phyloP scores from a whole-genome alignment of 371 early-diverging fungal species.

The Mortierella sp. region DNA sequence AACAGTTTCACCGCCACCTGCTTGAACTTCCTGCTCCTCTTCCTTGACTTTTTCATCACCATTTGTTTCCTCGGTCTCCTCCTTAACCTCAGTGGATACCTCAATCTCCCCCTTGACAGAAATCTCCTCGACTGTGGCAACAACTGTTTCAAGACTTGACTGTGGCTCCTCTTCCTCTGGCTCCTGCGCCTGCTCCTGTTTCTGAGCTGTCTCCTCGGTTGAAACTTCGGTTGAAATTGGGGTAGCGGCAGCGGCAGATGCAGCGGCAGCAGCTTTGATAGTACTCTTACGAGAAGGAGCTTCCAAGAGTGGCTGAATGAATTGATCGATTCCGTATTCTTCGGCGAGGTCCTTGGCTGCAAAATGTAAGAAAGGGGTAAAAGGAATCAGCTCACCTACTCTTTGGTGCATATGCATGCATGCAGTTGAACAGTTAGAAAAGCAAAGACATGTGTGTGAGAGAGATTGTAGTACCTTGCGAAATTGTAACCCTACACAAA shows the following conservation, averaged over 20 bases:
- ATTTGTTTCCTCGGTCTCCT: constrained; percentile 8
- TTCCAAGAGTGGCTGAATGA: constrained; percentile 35
- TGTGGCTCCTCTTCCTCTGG: constrained; percentile 10
- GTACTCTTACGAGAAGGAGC: constrained; percentile 22
- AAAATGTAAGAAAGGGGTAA: not conserved
- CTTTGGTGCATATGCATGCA: no score
- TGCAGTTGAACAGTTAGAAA: not conserved
- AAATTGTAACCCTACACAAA: constrained; percentile 17
- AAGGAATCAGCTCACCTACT: not conserved
- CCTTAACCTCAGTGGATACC: not conserved
- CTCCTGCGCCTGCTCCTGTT: constrained; percentile 1
- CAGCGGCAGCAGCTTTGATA: constrained; percentile 8
- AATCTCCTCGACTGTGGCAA: constrained; percentile 9
- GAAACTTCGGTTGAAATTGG: not conserved
- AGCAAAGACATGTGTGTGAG: not conserved
- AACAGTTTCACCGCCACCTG: constrained; percentile 1
- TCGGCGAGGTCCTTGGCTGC: constrained; percentile 35
- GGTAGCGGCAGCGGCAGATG: not conserved
- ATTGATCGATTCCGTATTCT: constrained; percentile 36
- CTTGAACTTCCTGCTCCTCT: constrained; percentile 1
- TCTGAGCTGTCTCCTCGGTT: not conserved
- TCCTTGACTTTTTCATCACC: constrained; percentile 1
- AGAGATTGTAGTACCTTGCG: constrained; percentile 10
- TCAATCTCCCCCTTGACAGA: constrained; percentile 4
- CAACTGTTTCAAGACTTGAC: not conserved